phyloP scores from a whole-genome alignment of 768 basidiomycete species.

The Lactarius hatsudake region DNA sequence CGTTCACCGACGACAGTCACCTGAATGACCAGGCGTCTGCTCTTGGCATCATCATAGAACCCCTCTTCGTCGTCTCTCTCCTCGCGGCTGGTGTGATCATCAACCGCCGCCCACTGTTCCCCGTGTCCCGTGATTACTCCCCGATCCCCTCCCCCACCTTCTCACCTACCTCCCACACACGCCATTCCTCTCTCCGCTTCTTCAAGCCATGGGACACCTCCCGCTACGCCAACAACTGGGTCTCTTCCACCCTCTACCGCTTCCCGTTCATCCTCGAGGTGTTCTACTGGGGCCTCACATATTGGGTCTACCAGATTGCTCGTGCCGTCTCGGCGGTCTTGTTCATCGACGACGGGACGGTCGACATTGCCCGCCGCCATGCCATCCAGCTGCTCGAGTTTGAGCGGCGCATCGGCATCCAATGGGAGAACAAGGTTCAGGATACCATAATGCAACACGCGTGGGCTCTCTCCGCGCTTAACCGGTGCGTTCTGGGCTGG shows the following conservation, averaged over 20 bases:
- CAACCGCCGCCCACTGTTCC: slow-evolving; percentile 14
- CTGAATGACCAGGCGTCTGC: neutral
- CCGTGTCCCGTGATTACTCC: neutral
- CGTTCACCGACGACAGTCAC: neutral
- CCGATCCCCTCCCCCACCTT: neutral
- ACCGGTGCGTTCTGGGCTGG: slow-evolving; percentile 3
- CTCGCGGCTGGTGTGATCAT: slow-evolving; percentile 15
- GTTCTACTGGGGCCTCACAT: slow-evolving; percentile 21
- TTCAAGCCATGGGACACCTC: slow-evolving; percentile 16
- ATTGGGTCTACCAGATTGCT: slow-evolving; percentile 23
- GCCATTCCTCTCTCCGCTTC: neutral
- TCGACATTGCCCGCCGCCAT: slow-evolving; percentile 15
- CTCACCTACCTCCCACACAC: neutral
- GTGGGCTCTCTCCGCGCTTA: slow-evolving; percentile 4
- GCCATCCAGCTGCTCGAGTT: slow-evolving; percentile 19
- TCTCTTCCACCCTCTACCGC: slow-evolving; percentile 5
- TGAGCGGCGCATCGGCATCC: slow-evolving; percentile 18
- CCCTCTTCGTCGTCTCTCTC: slow-evolving; percentile 17
- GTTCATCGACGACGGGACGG: slow-evolving; percentile 21
- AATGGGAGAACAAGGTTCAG: slow-evolving; percentile 15
- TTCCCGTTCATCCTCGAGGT: slow-evolving; percentile 21
- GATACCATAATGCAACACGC: slow-evolving; percentile 7
- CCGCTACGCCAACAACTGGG: slow-evolving; percentile 16
- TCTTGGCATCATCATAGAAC: slow-evolving; percentile 15
- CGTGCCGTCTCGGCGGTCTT: slow-evolving; percentile 14